Evolutionary conservation across 345 rosid genomes (phyloP), one percentile per base, ranked within the genome.

Genomic region (Diplotaxis tenuifolia): DNA sequence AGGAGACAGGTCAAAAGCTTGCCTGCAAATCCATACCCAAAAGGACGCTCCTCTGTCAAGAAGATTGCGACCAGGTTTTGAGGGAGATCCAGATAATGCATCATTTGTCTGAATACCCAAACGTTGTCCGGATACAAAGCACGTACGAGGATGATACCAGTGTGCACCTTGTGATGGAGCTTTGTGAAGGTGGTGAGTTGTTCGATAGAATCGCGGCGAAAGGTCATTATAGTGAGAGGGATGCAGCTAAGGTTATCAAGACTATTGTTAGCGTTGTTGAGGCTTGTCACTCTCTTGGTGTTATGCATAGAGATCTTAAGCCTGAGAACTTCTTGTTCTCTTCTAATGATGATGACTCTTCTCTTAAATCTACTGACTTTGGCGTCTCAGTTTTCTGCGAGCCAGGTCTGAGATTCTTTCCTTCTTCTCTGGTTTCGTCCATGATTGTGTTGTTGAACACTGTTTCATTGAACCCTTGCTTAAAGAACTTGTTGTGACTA

Each of bases 81-180:
- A 84, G 90, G 38, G 96, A 90, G 83, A 88, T 90, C 80, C 96
- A 88, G 81, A 90, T 90, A 82, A 85, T 90, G 92, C 96, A 90
- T 82, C 96, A 90, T 31, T 67, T 90, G 21, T 86, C 93, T 0
- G 96, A 86, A 82, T 84, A 80, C 36, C 83, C 83, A 1, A 64
- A 85, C 78, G 89, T 90, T 70, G 93, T 90, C 47, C 72, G 86
- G 40, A 85, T 90, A 64, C 71, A 78, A 7, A 82, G 77, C 0
- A 80, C 93, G 2, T 90, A 83, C 42, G 96, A 84, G 80, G 88
- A 80, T n/a, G 23, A 62, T 5, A 23, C 23, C 5, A 79, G 66
- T 34, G 91, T 90, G 16, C 93, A 90, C 53, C 65, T 90, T 67
- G 91, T 90, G n/a, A 90, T 90, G 96, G 96, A 89, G 82, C 80